Evolutionary conservation across 495 filamentous ascomycete genomes (phyloP).

Genomic region (Hypomontagnella submonticulosa): DNA sequence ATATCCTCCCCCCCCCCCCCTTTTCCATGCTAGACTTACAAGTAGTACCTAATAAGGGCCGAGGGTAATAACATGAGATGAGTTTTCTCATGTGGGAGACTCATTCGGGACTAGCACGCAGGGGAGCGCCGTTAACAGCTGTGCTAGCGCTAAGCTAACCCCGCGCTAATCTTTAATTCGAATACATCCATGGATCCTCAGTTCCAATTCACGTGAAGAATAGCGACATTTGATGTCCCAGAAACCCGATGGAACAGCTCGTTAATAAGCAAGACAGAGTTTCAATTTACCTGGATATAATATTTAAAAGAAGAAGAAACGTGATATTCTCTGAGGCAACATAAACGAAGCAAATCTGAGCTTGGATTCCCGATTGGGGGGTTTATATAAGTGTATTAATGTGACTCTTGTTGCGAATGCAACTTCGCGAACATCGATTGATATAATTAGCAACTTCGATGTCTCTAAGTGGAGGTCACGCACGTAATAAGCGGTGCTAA

Average conservation of each 20-base stretch:
- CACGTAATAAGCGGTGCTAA: too few species aligned
- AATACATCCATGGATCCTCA: not conserved
- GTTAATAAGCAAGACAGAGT: slow-evolving; percentile 3
- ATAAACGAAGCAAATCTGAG: not conserved
- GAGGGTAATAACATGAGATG: too few species aligned
- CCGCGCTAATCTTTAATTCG: slow-evolving; percentile 27
- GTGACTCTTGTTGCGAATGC: not conserved
- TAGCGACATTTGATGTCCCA: slow-evolving; percentile 18
- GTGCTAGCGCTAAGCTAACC: slow-evolving; percentile 6
- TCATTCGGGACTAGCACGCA: too few species aligned
- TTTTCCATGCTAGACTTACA: slow-evolving; percentile 3
- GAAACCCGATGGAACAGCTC: slow-evolving; percentile 14
- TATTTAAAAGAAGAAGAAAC: slow-evolving; percentile 8
- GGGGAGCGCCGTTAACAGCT: too few species aligned
- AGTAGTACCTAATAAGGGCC: not conserved
- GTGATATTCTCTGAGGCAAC: slow-evolving; percentile 1
- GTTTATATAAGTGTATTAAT: not conserved
- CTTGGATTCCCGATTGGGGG: not conserved
- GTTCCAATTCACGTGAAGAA: not conserved
- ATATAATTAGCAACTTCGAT: too few species aligned
- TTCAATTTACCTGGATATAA: not conserved
- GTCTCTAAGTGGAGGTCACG: too few species aligned
- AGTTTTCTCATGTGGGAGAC: too few species aligned
- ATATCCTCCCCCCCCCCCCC: not conserved
- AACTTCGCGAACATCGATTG: slow-evolving; percentile 1